Base-by-base conservation (phyloP, 2,329 filamentous ascomycete genomes). In the Akanthomyces dipterigenus region DNA sequence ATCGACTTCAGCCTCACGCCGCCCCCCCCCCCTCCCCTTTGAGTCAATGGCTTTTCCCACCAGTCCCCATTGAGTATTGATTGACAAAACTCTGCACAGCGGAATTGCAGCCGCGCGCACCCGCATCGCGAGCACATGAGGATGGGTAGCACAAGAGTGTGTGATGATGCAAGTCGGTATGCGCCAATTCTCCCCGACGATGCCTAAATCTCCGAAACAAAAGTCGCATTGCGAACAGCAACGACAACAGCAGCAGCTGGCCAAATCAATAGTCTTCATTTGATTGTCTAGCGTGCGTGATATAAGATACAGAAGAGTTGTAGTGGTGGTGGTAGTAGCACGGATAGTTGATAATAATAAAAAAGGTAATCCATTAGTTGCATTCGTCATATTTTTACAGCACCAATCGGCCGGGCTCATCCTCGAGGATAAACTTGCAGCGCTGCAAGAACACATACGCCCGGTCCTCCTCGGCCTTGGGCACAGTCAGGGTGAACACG, bases 371-470 rank as follows among this genome's bases (percentile, higher is more conserved):
- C 62, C 28, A 46, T 58, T 8, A 14, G 36, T 46, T 53, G 28
- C 34, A 22, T 48, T 42, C 26, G 50, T 56, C 49, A 16, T 49
- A 14, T 20, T 14, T 43, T 55, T 74, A 87, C 71, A 87, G 70
- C 53, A 96, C 84, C 70, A 96, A 76, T 68, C 87, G 82, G 38
- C 87, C 90, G 16, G 91, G 91, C 75, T 95, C 89, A 65, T 85
- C 81, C 76, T 96, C 91, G 67, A 99, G 75, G 28, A 93, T 87
- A 50, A 82, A 77, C 85, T 96, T 97, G 70, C 97, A 84, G 68
- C 91, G 85, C 76, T 93, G 88, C 65, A 99, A 75, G 77, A 97
- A 99, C 12, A 88, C 81, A 70, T 84, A 82, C 16, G 91, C 95
- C 68, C 92, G 82, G 78, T 87, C 85, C 82, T 93, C 89, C 73